Evolutionary conservation across 495 filamentous ascomycete species (phyloP).

Genomic region (Durotheca rogersii): DNA sequence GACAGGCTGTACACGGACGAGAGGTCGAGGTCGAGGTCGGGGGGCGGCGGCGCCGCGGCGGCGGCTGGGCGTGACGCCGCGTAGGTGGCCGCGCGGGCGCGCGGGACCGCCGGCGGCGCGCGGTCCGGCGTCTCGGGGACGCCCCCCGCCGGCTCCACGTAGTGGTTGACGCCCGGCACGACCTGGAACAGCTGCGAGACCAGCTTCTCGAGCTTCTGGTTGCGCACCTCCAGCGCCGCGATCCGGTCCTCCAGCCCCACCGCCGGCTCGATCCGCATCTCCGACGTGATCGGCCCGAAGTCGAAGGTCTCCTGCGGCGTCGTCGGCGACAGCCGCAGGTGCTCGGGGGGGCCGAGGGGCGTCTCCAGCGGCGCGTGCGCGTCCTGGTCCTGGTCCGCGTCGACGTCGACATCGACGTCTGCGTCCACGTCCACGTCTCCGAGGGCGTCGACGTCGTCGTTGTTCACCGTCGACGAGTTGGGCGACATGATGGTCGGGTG

Average conservation of each 20-base stretch:
- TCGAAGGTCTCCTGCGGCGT: slow-evolving; percentile 55
- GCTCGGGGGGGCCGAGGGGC: slow-evolving; percentile 36
- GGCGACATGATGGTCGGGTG: slow-evolving; percentile 49
- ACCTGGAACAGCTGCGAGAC: slow-evolving; percentile 46
- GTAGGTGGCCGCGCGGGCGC: slow-evolving; percentile 30
- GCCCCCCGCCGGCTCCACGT: not conserved
- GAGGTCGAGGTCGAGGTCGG: slow-evolving; percentile 23
- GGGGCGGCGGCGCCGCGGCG: slow-evolving; percentile 15
- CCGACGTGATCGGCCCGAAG: slow-evolving; percentile 46
- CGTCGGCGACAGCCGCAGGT: slow-evolving; percentile 35
- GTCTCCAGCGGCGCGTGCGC: slow-evolving; percentile 23
- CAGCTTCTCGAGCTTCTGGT: slow-evolving; percentile 51
- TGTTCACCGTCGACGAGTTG: slow-evolving; percentile 47
- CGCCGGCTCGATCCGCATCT: slow-evolving; percentile 56
- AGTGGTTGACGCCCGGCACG: slow-evolving; percentile 39
- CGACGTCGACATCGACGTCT: slow-evolving; percentile 23
- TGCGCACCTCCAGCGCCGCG: slow-evolving; percentile 43
- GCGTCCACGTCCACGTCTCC: slow-evolving; percentile 36
- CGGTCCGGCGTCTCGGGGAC: slow-evolving; percentile 27
- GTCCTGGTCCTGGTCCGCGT: slow-evolving; percentile 32
- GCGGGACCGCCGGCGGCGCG: slow-evolving; percentile 14
- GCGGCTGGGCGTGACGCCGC: slow-evolving; percentile 29
- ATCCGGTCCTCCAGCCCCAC: slow-evolving; percentile 54
- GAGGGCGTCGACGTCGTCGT: slow-evolving; percentile 41
- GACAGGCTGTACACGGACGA: slow-evolving; percentile 36